phyloP scores from a whole-genome alignment of 2,329 filamentous ascomycete genomes.

The Sclerotinia spermophila region DNA sequence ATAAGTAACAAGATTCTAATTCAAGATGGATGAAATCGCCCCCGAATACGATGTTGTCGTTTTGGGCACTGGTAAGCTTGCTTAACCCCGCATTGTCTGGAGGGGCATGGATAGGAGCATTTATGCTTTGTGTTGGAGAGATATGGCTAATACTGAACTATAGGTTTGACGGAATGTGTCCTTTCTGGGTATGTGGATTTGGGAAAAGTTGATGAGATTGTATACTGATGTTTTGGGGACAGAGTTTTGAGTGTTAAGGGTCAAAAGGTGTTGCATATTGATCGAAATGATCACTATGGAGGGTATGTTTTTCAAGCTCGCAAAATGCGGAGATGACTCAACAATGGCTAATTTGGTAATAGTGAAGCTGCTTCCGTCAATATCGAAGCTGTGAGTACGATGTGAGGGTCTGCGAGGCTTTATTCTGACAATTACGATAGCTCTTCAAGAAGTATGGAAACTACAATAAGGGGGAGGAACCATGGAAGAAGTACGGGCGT shows the following conservation, averaged over 20 bases:
- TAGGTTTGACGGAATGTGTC: constrained; percentile 97
- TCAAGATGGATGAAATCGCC: constrained; percentile 90
- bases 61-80: constrained; percentile 81
- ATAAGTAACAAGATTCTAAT: constrained; percentile 35
- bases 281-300: constrained; percentile 97
- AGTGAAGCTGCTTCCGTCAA: constrained; percentile 96
- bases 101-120: constrained; percentile 30
- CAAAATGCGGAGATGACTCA: constrained; percentile 22
- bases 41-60: constrained; percentile 99
- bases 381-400: constrained; percentile 73
- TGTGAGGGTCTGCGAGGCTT: constrained; percentile 22
- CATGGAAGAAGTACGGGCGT: constrained; percentile 97
- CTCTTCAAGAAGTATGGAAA: constrained; percentile 97
- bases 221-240: not conserved
- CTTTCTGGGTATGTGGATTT: constrained; percentile 74
- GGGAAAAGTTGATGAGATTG: not conserved
- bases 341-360: constrained; percentile 31
- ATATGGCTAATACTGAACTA: constrained; percentile 24
- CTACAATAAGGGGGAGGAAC: constrained; percentile 73
- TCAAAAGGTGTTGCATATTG: constrained; percentile 98
- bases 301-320: constrained; percentile 55
- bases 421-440: constrained; percentile 47
- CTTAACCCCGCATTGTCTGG: constrained; percentile 39
- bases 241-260: constrained; percentile 97
- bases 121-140: not conserved